Evolutionary conservation across 192 early-diverging fungal species (phyloP).

Genomic region (Coemansia sp.): DNA sequence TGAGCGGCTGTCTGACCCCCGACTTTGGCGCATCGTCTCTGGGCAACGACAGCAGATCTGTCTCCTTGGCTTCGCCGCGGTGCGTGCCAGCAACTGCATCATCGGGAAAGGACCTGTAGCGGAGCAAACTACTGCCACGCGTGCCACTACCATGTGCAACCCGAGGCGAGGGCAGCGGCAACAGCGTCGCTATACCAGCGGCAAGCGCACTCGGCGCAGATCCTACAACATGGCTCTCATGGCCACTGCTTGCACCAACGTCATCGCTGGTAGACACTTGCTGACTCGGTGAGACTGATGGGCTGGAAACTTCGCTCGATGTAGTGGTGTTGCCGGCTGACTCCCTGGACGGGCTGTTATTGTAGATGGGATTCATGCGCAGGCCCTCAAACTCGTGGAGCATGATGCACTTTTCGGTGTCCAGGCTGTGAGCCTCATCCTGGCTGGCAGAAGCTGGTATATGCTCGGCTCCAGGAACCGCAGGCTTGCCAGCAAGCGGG

Average conservation of each 20-base stretch:
- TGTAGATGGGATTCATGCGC: slow-evolving; percentile 47
- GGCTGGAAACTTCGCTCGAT: slow-evolving; percentile 7
- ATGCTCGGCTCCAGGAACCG: slow-evolving; percentile 5
- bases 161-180: slow-evolving; percentile 4
- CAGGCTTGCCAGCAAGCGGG: slow-evolving; percentile 24
- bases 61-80: neutral
- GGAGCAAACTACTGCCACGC: slow-evolving; percentile 30
- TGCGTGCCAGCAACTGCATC: slow-evolving; percentile 2
- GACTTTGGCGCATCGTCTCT: neutral
- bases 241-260: neutral
- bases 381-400: slow-evolving; percentile 30
- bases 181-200: neutral
- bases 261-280: slow-evolving; percentile 13
- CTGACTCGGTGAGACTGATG: neutral
- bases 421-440: slow-evolving; percentile 41
- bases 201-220: neutral
- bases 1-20: neutral
- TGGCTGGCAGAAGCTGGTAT: slow-evolving; percentile 14
- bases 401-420: slow-evolving; percentile 27
- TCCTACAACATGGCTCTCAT: neutral
- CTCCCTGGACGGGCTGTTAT: slow-evolving; percentile 8
- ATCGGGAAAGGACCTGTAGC: slow-evolving; percentile 25
- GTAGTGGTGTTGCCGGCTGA: slow-evolving; percentile 25
- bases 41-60: neutral
- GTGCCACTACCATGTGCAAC: slow-evolving; percentile 2